Percentiles rank a stretch among this genome's conserved stretches.
phyloP scores from a whole-genome alignment of 768 basidiomycete genomes.

The Floccularia luteovirens region DNA sequence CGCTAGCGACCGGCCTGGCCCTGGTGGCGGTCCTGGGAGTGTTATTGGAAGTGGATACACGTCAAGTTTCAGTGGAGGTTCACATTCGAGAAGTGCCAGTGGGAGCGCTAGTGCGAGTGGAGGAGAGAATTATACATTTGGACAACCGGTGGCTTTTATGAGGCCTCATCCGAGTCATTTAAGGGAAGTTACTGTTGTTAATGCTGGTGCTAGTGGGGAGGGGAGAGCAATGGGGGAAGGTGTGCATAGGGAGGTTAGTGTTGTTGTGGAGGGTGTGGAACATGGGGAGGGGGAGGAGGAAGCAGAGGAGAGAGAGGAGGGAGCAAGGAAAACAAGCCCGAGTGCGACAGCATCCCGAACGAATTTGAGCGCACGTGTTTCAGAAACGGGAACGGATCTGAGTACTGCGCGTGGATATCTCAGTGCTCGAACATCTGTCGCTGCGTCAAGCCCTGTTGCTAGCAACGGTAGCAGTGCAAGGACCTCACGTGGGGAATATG shows the following conservation, averaged over 20 bases:
- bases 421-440: no score
- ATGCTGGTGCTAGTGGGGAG: constrained; percentile 3
- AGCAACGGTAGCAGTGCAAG: no score
- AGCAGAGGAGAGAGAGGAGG: neutral
- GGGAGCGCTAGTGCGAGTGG: constrained; percentile 35
- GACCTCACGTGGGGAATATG: no score
- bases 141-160: constrained; percentile 43
- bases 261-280: neutral
- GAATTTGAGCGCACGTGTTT: no score
- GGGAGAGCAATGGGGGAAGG: constrained; percentile 3
- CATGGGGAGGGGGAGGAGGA: neutral
- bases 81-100: constrained; percentile 45
- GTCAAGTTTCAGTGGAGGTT: constrained; percentile 20
- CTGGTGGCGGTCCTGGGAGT: constrained; percentile 8
- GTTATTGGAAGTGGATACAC: constrained; percentile 19
- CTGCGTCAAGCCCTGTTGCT: no score
- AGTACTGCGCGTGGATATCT: no score
- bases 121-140: constrained; percentile 72
- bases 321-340: neutral
- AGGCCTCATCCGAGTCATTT: constrained; percentile 18
- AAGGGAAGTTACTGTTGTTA: constrained; percentile 3
- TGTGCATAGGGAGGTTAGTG: neutral
- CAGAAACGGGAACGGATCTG: no score
- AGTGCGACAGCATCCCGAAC: constrained; percentile 2
- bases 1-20: no score